Base-by-base conservation (phyloP, 805 yeast species). In the Hanseniaspora thailandica region DNA sequence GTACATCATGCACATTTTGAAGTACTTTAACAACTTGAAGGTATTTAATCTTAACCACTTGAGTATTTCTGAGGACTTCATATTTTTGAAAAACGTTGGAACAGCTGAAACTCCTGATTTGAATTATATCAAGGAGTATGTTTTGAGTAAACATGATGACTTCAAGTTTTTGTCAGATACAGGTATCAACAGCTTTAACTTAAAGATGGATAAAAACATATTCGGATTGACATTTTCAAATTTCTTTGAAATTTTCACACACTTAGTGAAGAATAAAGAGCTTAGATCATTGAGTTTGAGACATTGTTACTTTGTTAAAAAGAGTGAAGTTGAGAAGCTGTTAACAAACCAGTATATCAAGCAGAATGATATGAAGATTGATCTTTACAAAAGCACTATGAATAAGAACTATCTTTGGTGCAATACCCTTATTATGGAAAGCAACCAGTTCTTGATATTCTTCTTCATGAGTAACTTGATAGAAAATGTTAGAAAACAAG, bases 1-100 rank as follows among this genome's bases (percentile, higher is more conserved):
- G 0, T 78, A 79, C 57, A 61, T 88, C 9, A 62, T 87, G 13
- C 94, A 85, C 63, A 61, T 86, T 35, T 61, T 87, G 36, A 74
- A 74, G n/a, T 68, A 77, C 33, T 88, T 96, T 62, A 78, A 78
- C 13, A 81, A 83, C 58, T 59, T 87, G 35, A 66, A 62, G 15
- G 59, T 67, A 3, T 59, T 87, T 23, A 73, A 87, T 59, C 64
- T 87, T n/a, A 79, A 79, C 5, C 74, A 75, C 46, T 59, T 86
- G 7, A 75, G 84, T 1, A 67, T 86, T 9, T 81, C 86, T 5
- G 69, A 72, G 15, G 96, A 87, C 66, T 86, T 82, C 61, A 74
- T 76, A 55, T 52, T 65, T 5, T 35, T 52, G 17, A 20, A 51
- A 22, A 22, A 41, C 12, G 17, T 35, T 2, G 20, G 13, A 23